Evolutionary conservation across 148 eudicot genomes (phyloP).

Genomic region (Beta vulgaris): DNA sequence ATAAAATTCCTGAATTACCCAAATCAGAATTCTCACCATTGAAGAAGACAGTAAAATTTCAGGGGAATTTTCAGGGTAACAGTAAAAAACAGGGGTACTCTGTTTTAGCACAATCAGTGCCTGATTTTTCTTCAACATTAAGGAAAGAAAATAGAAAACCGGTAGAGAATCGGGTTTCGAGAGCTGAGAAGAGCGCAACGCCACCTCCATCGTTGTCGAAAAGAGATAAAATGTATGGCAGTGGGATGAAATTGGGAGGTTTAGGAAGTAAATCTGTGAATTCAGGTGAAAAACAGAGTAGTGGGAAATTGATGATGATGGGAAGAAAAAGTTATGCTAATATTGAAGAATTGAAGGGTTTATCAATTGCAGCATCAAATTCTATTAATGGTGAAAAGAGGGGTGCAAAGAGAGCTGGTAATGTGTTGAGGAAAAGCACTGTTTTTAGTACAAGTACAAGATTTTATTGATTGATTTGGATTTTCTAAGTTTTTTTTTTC

Average conservation of each 20-base stretch:
- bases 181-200: conserved; percentile 23
- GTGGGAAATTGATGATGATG: conserved; percentile 27
- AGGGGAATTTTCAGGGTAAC: conserved; percentile 30
- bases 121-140: conserved; percentile 65
- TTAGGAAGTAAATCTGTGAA: conserved; percentile 34
- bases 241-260: conserved; percentile 26
- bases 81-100: conserved; percentile 44
- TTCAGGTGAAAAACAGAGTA: conserved; percentile 64
- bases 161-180: conserved; percentile 25
- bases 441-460: conserved; percentile 23
- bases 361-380: conserved; percentile 48
- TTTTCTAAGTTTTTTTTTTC: not conserved
- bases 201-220: conserved; percentile 46
- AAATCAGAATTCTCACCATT: conserved; percentile 38
- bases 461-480: conserved; percentile 35
- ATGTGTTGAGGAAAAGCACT: conserved; percentile 50
- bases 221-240: conserved; percentile 41
- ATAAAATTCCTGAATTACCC: conserved; percentile 10
- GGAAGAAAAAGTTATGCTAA: conserved; percentile 79
- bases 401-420: conserved; percentile 32
- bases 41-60: conserved; percentile 57
- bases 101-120: conserved; percentile 76
- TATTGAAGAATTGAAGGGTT: conserved; percentile 69
- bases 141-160: conserved; percentile 84
- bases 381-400: conserved; percentile 60